Base-by-base conservation (phyloP, 2,329 filamentous ascomycete genomes). In the Cladophialophora bantiana region DNA sequence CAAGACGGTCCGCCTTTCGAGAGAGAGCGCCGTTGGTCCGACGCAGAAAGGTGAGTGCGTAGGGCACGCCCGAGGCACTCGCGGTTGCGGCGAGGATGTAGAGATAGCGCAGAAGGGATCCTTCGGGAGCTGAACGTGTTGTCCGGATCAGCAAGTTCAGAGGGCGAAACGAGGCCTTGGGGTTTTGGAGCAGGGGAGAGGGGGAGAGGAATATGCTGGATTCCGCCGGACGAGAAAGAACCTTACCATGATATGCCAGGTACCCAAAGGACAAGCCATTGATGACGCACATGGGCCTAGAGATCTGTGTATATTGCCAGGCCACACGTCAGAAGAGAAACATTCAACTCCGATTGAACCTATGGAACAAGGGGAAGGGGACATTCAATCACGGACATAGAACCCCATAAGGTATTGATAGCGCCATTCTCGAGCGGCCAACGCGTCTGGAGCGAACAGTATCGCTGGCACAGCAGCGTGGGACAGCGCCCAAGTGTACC, bases 401-500 rank as follows among this genome's bases (percentile, higher is more conserved):
- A 65, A 65, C 7, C 68, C 68, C 56, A 59, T 45, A 3, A 70
- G 55, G 31, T 68, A 70, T 38, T 68, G 66, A 35, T 67, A 42
- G 13, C 68, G 53, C 68, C 68, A 70, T 40, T 65, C 52, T 61
- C 48, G 42, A 56, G 7, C 55, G 12, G 42, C 20, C 52, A 50
- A 10, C 2, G 45, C 63, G 26, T 66, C 65, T 0, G 62, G 55
- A 4, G 62, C 60, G 34, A 65, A 60, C n/a, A 68, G 58, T 2
- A 70, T 68, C 40, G 64, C 45, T 32, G 68, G 68, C 34, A 70
- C 63, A 1, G 68, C 55, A 0, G 68, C 68, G 36, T 66, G 62
- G 26, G 68, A 70, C 4, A 70, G 62, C 13, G 65, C 59, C 68
- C 68, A 70, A 7, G 68, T 70, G 58, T 70, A 70, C 32, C 68